Evolutionary conservation across 805 yeast genomes (phyloP).

Genomic region (Ogataea siamensis): DNA sequence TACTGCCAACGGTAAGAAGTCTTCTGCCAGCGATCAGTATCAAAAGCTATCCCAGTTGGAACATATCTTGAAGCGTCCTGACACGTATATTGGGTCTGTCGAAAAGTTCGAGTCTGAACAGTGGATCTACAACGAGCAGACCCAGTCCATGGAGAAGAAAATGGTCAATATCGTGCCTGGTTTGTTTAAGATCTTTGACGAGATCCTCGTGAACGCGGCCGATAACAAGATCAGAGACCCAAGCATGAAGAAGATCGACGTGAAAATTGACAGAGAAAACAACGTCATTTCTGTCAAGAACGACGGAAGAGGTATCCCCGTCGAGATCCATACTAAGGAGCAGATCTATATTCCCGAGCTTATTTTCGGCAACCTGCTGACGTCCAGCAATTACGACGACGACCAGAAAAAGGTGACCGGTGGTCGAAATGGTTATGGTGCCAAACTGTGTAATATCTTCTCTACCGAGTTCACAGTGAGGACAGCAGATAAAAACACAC

Average conservation of each 20-base stretch:
- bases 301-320: conserved; percentile 94
- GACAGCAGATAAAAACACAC: conserved; percentile 74
- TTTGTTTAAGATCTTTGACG: conserved; percentile 92
- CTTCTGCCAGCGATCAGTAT: conserved; percentile 65
- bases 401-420: conserved; percentile 94
- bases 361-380: conserved; percentile 90
- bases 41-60: conserved; percentile 94
- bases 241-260: conserved; percentile 79
- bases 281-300: conserved; percentile 79
- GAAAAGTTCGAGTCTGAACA: conserved; percentile 75
- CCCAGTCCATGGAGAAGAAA: conserved; percentile 55
- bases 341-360: conserved; percentile 92
- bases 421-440: conserved; percentile 98
- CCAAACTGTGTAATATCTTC: conserved; percentile 93
- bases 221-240: conserved; percentile 97
- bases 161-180: conserved; percentile 89
- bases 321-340: conserved; percentile 90
- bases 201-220: conserved; percentile 95
- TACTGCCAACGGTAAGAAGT: conserved; percentile 18
- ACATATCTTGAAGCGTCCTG: conserved; percentile 96
- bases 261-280: conserved; percentile 71
- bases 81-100: conserved; percentile 94
- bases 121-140: conserved; percentile 80
- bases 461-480: conserved; percentile 84
- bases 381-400: conserved; percentile 95